Base-by-base conservation (phyloP, 148 eudicot genomes). In the Amaranthus cruentus region DNA sequence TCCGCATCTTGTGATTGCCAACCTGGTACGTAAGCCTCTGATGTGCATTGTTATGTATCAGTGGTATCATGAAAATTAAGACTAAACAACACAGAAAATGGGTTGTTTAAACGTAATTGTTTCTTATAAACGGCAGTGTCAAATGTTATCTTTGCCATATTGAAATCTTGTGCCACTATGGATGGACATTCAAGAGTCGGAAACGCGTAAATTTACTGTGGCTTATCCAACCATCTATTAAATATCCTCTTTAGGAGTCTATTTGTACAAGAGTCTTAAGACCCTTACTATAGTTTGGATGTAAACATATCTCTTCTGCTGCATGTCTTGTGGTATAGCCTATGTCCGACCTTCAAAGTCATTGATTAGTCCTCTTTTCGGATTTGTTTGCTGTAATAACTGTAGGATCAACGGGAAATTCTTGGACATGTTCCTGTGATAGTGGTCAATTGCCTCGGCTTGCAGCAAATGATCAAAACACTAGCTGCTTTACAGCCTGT, bases 1-100 rank as follows among this genome's bases (percentile, higher is more conserved):
- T 85, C 92, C 47, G 64, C 83, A 57, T 87, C 97, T 76, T 94
- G 98, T 81, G 81, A 83, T 80, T 94, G 98, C 81, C 82, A 78
- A 73, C 82, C 82, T 53, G 95, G 98, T 94, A 87, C 70, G 76
- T 73, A 55, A n/a, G n/a, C 50, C 15, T 69, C 11, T 12, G 11
- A 55, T 73, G 18, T 57, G 73, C 9, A 62, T 8, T 59, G 54
- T 13, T 44, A 47, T 48, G 55, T 14, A 69, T 13, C 6, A 10
- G 48, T 46, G 12, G 43, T 48, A 55, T 47, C 11, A 46, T 13
- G 44, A 72, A 42, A 70, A 28, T 14, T 61, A 47, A 47, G 62
- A 46, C 63, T 13, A 47, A 42, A 7, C 60, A 62, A 44, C 48
- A 62, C 46, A 13, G 52, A 9, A 4, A 21, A 73, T 42, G 48